Evolutionary conservation across 345 rosid species (phyloP).

Genomic region (Trapa bicornis): DNA sequence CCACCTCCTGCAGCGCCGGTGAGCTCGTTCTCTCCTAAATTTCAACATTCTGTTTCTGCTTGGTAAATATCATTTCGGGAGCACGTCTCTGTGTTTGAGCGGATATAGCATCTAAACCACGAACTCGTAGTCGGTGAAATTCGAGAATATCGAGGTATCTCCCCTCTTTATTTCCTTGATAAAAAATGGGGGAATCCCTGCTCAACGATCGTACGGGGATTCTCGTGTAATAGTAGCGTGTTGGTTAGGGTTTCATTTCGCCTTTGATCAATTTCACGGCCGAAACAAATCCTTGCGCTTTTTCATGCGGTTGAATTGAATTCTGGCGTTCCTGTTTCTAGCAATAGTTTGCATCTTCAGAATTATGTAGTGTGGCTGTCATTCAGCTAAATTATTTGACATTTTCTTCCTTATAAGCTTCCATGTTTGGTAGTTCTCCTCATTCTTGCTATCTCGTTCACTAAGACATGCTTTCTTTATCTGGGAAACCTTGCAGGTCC

Average conservation of each 20-base stretch:
- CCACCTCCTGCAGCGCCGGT: slow-evolving; percentile 80
- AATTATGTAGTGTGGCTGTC: background rate
- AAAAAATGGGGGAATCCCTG: too few species aligned
- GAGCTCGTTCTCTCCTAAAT: background rate
- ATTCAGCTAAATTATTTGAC: too few species aligned
- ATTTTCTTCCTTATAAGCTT: background rate
- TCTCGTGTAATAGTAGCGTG: too few species aligned
- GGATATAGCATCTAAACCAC: too few species aligned
- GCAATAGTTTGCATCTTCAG: background rate
- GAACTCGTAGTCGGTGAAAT: too few species aligned
- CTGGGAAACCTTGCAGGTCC: slow-evolving; percentile 33
- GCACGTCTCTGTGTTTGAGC: background rate
- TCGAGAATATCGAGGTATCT: too few species aligned
- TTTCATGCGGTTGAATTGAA: background rate
- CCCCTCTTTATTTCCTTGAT: background rate
- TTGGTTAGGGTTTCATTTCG: background rate
- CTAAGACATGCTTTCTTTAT: background rate
- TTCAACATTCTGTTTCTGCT: background rate
- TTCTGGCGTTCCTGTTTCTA: background rate
- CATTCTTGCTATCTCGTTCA: background rate
- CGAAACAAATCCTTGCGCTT: background rate
- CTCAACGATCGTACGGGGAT: too few species aligned
- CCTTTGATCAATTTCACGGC: too few species aligned
- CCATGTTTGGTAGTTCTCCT: background rate
- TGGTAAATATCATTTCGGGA: background rate